Evolutionary conservation across 2,329 filamentous ascomycete species (phyloP).

Genomic region (Dactylellina haptotyla): DNA sequence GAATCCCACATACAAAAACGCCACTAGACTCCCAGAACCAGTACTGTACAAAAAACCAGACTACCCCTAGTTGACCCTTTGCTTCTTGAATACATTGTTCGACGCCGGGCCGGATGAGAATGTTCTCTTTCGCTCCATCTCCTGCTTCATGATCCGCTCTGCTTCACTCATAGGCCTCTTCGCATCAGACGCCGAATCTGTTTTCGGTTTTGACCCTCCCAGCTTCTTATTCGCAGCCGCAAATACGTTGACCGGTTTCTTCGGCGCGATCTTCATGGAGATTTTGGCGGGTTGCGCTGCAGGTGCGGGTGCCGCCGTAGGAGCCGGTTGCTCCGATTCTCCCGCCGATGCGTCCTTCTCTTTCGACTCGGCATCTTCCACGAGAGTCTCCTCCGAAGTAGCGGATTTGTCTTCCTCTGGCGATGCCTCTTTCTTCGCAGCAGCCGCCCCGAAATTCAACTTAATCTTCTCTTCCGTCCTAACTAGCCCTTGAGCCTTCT

Average conservation of each 20-base stretch:
- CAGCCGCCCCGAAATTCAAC: constrained; percentile 69
- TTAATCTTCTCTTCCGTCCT: constrained; percentile 80
- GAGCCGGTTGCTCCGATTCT: constrained; percentile 30
- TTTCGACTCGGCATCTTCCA: constrained; percentile 21
- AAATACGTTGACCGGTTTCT: constrained; percentile 83
- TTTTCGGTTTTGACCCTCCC: constrained; percentile 68
- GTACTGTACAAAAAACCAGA: constrained; percentile 3
- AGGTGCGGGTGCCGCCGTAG: constrained; percentile 55
- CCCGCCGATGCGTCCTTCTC: constrained; percentile 32
- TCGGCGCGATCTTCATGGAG: constrained; percentile 73
- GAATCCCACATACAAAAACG: constrained; percentile 3
- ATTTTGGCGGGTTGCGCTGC: constrained; percentile 65
- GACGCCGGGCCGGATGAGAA: constrained; percentile 61
- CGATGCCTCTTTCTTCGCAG: constrained; percentile 52
- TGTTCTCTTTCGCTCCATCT: constrained; percentile 76
- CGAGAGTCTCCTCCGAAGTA: constrained; percentile 28
- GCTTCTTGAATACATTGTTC: constrained; percentile 55
- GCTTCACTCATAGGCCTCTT: constrained; percentile 85
- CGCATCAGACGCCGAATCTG: constrained; percentile 65
- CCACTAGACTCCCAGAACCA: background rate
- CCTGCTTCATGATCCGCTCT: constrained; percentile 88
- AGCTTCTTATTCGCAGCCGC: constrained; percentile 73
- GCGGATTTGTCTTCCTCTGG: constrained; percentile 20
- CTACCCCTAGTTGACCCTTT: constrained; percentile 33
- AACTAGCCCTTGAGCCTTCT: constrained; percentile 64